A percentile compares a stretch with the other conserved stretches of the same genome.
These are phyloP conservation scores for Misopates orontium DNA, from an alignment of 257 asterid species.

Conservation along the genomic window DNA sequence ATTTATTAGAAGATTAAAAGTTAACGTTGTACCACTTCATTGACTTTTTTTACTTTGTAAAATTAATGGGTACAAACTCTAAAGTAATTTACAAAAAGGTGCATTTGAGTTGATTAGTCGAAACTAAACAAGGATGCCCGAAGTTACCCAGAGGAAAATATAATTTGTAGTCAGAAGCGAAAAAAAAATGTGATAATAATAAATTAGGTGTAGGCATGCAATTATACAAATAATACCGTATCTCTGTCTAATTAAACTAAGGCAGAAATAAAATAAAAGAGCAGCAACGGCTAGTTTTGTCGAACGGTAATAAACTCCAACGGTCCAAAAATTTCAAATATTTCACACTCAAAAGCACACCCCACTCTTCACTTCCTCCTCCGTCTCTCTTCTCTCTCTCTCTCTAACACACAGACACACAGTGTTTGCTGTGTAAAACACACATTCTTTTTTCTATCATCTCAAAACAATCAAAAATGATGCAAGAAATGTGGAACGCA, in stretches of 20 bases:
- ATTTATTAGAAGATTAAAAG: too few relatives aligned
- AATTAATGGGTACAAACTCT: too few relatives aligned
- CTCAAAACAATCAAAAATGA: constrained; percentile 39
- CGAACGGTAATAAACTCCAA: constrained; percentile 64
- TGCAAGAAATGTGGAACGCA: constrained; percentile 89
- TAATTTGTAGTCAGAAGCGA: background rate
- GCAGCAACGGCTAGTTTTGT: constrained; percentile 65
- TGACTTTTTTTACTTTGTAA: too few relatives aligned
- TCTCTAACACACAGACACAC: constrained; percentile 4
- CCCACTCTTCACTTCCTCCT: constrained; percentile 16
- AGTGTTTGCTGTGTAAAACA: background rate
- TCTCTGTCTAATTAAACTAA: background rate
- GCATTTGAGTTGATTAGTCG: too few relatives aligned
- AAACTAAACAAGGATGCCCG: too few relatives aligned
- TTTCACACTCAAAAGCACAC: constrained; percentile 40
- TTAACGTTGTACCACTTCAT: background rate
- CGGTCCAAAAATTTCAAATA: constrained; percentile 58
- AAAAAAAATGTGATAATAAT: background rate
- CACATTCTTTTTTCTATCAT: background rate
- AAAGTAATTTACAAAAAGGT: too few relatives aligned
- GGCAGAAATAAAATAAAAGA: background rate
- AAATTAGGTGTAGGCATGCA: background rate
- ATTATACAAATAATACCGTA: constrained; percentile 8
- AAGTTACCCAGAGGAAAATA: background rate
- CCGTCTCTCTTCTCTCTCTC: constrained; percentile 5